Evolutionary conservation across 805 yeast genomes (phyloP).

Genomic region (Metschnikowia bowlesiae): DNA sequence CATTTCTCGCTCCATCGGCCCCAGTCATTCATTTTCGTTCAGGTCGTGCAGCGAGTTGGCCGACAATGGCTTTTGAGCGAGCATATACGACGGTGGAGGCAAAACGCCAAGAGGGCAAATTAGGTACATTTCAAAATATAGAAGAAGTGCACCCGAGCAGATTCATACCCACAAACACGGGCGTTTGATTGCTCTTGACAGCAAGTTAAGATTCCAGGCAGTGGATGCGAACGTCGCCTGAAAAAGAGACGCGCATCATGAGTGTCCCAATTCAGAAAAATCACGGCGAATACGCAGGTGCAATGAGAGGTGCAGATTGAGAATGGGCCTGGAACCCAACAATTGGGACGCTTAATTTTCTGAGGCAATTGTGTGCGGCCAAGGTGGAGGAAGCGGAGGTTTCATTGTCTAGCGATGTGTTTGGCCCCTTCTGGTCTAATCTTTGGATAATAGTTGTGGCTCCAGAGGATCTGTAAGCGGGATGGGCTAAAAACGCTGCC

Average conservation of each 20-base stretch:
- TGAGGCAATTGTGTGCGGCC: not conserved
- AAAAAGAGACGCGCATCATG: not conserved
- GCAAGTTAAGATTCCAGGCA: not conserved
- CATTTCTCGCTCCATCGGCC: not conserved
- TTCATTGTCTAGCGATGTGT: not conserved
- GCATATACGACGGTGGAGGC: not conserved
- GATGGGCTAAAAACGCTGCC: not conserved
- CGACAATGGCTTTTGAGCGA: not conserved
- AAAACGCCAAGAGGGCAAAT: not conserved
- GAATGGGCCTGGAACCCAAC: not conserved
- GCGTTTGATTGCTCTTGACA: not conserved
- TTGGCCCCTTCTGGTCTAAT: not conserved
- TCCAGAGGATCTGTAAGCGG: not conserved
- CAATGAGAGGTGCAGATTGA: not conserved
- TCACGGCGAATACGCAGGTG: not conserved
- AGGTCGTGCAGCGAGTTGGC: not conserved
- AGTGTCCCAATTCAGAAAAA: not conserved
- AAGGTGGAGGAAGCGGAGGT: not conserved
- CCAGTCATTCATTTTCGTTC: not conserved
- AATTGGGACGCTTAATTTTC: not conserved
- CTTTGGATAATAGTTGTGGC: not conserved
- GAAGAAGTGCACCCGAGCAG: too few relatives aligned
- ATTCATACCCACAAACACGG: not conserved
- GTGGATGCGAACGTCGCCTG: conserved; percentile 1
- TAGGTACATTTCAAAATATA: too few relatives aligned